Base-by-base conservation (phyloP, 2,329 filamentous ascomycete genomes). In the Magnaporthales sp. region DNA sequence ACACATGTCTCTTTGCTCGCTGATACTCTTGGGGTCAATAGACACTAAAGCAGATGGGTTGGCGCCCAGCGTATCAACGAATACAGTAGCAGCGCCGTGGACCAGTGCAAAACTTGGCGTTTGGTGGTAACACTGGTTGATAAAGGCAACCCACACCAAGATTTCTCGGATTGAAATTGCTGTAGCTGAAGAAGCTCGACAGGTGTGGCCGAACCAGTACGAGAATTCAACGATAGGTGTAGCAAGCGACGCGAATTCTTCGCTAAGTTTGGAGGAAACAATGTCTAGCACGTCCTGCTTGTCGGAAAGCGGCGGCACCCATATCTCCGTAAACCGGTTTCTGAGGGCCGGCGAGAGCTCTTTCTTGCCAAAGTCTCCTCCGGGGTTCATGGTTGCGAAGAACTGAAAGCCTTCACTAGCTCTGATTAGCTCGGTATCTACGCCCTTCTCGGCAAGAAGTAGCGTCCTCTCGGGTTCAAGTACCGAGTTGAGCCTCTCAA, bases 321-420 rank as follows among this genome's bases (percentile, higher is more conserved):
- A 99, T 9, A 99, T 97, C 77, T 99, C 95, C 0, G 95, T 99
- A 75, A 99, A 97, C 68, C 95, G 91, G 75, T 99, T 99, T 62
- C 95, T 86, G 68, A 99, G 80, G 15, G 95, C 96, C 3, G 95
- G 95, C 0, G 95, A 99, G 13, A 99, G 84, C 76, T 99, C 95
- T 71, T 94, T 92, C 80, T 99, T 99, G 70, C 95, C 95, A 75
- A 98, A 99, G 74, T 99, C 95, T 62, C 96, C 95, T 64, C 96
- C 96, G 9, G 95, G 95, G 71, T 99, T 99, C 95, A 99, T 99
- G 0, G 95, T 99, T 3, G 95, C 94, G 68, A 99, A 86, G 77
- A 99, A 97, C 73, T 99, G 93, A 77, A 98, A 99, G 0, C 90
- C 91, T 56, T 90, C 83, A 11, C 83, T 78, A 6, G 91, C 95